Evolutionary conservation across 495 filamentous ascomycete species (phyloP).

Genomic region (Gamarada debralockiae): DNA sequence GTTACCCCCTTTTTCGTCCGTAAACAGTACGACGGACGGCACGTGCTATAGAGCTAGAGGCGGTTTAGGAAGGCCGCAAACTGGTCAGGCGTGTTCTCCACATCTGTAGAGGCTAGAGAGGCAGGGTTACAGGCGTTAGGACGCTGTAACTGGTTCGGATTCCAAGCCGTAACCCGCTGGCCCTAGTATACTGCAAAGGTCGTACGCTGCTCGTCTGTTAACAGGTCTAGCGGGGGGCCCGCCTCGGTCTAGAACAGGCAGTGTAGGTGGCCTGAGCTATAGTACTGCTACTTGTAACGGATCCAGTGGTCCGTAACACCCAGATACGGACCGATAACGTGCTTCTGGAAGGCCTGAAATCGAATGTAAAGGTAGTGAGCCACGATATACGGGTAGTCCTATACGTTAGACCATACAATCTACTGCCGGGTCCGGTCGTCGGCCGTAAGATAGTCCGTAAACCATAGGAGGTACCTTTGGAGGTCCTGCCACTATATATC

Average conservation of each 20-base stretch:
- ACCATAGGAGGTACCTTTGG: not conserved
- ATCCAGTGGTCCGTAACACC: not conserved
- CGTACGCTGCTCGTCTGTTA: not conserved
- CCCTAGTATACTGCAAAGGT: not conserved
- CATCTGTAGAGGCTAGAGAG: not conserved
- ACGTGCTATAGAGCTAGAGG: not conserved
- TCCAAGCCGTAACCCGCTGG: not conserved
- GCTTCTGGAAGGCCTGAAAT: slow-evolving; percentile 4
- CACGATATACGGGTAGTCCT: slow-evolving; percentile 4
- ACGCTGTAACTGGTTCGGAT: not conserved
- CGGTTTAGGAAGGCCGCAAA: not conserved
- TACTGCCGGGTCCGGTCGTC: not conserved
- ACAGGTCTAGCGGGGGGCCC: not conserved
- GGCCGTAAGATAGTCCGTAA: slow-evolving; percentile 1
- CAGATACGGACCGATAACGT: not conserved
- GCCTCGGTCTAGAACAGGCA: not conserved
- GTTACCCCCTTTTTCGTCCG: not conserved
- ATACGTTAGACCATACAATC: slow-evolving; percentile 1
- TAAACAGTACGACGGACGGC: not conserved
- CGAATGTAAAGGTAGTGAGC: slow-evolving; percentile 5
- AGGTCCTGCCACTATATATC: not conserved
- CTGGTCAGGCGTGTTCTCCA: not conserved
- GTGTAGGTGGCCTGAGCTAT: not conserved
- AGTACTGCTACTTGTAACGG: slow-evolving; percentile 2
- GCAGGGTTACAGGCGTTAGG: not conserved